Evolutionary conservation across 495 filamentous ascomycete species (phyloP).

Genomic region (Lentithecium fluviatile): DNA sequence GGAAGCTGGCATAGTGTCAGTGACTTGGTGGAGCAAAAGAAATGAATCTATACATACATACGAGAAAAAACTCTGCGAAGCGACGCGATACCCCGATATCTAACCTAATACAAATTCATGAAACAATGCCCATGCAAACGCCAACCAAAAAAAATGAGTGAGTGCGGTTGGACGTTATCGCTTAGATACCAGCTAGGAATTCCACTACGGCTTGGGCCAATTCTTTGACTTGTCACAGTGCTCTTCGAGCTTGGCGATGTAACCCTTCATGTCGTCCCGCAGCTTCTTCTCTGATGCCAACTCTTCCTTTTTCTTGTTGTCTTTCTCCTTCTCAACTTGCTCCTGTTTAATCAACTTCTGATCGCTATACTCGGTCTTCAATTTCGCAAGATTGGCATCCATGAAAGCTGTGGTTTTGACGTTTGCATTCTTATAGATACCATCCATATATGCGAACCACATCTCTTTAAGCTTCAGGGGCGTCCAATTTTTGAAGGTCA

Average conservation of each 20-base stretch:
- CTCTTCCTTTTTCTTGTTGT: neutral
- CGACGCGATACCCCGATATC: too few species aligned
- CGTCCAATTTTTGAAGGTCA: conserved; percentile 6
- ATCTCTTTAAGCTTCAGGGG: conserved; percentile 10
- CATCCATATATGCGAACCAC: conserved; percentile 12
- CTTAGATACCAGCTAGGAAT: neutral
- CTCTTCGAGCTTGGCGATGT: neutral
- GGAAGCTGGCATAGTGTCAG: too few species aligned
- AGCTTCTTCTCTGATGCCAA: neutral
- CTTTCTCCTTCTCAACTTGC: neutral
- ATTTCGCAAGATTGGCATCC: neutral
- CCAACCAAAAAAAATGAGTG: too few species aligned
- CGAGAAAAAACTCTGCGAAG: too few species aligned
- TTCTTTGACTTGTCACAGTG: neutral
- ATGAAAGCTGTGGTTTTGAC: conserved; percentile 3
- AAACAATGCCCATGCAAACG: too few species aligned
- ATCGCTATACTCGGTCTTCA: conserved; percentile 15
- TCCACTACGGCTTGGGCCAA: conserved; percentile 9
- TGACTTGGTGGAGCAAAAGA: too few species aligned
- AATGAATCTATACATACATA: too few species aligned
- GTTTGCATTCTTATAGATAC: conserved; percentile 8
- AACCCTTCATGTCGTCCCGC: conserved; percentile 1
- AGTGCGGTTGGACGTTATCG: too few species aligned
- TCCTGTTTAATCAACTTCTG: conserved; percentile 10
- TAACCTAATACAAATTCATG: too few species aligned